phyloP scores from a whole-genome alignment of 2,329 filamentous ascomycete genomes.

The Lecanicillium sp. region DNA sequence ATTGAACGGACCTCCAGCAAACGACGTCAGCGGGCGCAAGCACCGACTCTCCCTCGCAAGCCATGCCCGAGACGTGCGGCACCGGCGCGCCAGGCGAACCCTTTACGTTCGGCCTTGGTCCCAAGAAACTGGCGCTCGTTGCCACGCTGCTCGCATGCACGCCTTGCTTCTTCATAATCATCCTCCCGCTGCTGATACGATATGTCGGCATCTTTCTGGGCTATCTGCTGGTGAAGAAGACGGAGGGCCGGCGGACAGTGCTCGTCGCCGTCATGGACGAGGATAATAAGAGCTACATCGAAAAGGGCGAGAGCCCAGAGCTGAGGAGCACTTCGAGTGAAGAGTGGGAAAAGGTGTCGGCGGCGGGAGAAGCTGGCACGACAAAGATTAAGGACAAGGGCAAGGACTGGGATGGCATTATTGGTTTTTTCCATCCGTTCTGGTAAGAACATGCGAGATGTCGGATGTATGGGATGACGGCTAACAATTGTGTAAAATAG shows the following conservation, averaged over 20 bases:
- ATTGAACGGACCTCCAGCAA: not conserved
- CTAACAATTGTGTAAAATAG: conserved; percentile 32
- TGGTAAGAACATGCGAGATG: conserved; percentile 59
- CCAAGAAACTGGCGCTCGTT: conserved; percentile 18
- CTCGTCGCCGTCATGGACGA: conserved; percentile 46
- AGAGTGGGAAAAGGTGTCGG: conserved; percentile 64
- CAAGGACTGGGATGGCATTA: conserved; percentile 70
- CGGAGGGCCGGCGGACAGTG: conserved; percentile 51
- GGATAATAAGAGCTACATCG: conserved; percentile 30
- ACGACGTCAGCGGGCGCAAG: not conserved
- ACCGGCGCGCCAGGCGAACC: conserved; percentile 17
- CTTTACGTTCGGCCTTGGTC: conserved; percentile 21
- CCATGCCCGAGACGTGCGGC: conserved; percentile 21
- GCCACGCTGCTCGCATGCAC: conserved; percentile 9
- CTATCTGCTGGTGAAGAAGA: conserved; percentile 55
- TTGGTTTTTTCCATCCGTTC: conserved; percentile 97
- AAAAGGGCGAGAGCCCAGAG: conserved; percentile 25
- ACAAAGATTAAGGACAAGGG: conserved; percentile 27
- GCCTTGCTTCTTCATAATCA: conserved; percentile 18
- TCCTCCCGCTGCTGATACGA: conserved; percentile 25
- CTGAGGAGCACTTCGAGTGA: conserved; percentile 40
- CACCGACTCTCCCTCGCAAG: not conserved
- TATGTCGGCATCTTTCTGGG: conserved; percentile 42
- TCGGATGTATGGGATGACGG: conserved; percentile 8
- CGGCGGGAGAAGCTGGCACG: conserved; percentile 31